Conservation (phyloP, 1,284 basidiomycete species). For the Cerrena zonata region DNA sequence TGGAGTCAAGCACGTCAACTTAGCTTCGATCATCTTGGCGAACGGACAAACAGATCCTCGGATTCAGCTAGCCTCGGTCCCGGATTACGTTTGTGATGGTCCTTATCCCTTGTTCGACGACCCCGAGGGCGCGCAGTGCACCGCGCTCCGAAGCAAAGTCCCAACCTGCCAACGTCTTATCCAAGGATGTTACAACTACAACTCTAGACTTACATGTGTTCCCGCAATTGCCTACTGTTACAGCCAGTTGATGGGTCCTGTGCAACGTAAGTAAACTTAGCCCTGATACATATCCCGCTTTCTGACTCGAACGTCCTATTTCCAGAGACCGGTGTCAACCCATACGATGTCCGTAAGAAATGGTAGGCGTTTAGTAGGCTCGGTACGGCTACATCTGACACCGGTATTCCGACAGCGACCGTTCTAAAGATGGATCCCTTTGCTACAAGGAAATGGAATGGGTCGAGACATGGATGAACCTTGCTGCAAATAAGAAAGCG, state of each 20-base stretch:
- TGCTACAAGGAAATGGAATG: constrained; percentile 77
- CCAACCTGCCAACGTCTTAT: constrained; percentile 67
- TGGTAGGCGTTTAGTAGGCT: constrained; percentile 35
- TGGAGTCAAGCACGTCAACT: constrained; percentile 58
- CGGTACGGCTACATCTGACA: neutral
- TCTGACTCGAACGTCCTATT: neutral
- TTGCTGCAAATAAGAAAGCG: constrained; percentile 61
- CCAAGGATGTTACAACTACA: constrained; percentile 56
- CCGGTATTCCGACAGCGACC: constrained; percentile 32
- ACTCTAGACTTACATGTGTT: constrained; percentile 54
- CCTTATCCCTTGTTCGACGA: constrained; percentile 70
- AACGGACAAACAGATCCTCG: constrained; percentile 80
- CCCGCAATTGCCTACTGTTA: constrained; percentile 62
- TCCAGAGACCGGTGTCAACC: constrained; percentile 59
- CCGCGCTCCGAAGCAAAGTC: constrained; percentile 56
- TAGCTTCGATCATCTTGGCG: constrained; percentile 74
- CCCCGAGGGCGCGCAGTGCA: constrained; percentile 63
- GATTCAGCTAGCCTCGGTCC: constrained; percentile 67
- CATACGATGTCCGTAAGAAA: constrained; percentile 78
- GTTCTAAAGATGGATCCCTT: constrained; percentile 59
- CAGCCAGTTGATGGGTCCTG: constrained; percentile 48
- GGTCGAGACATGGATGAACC: constrained; percentile 78
- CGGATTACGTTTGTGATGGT: constrained; percentile 78
- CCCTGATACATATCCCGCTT: neutral
- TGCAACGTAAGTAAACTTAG: constrained; percentile 50